These are phyloP conservation scores for Calonectria naviculata DNA, from an alignment of 2,329 filamentous ascomycete species.

Conservation along the genomic window DNA sequence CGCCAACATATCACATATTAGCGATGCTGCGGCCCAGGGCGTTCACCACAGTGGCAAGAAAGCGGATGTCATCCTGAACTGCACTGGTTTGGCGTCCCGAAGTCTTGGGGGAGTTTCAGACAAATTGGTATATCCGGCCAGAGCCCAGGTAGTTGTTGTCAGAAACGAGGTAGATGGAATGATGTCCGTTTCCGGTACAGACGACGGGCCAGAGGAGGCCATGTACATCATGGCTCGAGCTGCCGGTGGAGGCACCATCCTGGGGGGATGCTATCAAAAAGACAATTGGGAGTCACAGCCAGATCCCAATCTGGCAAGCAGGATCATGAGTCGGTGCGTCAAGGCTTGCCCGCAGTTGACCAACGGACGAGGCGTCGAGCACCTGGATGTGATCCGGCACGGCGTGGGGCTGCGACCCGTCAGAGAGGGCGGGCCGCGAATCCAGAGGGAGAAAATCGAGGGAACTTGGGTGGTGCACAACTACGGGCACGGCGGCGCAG, in stretches of 20 bases:
- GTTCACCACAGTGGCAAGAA: slow-evolving; percentile 61
- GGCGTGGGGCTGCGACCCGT: slow-evolving; percentile 83
- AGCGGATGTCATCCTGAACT: slow-evolving; percentile 82
- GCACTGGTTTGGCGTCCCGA: slow-evolving; percentile 80
- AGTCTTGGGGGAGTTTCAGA: slow-evolving; percentile 86
- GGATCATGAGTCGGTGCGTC: slow-evolving; percentile 83
- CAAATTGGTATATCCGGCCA: slow-evolving; percentile 74
- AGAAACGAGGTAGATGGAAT: slow-evolving; percentile 79
- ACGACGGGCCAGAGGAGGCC: slow-evolving; percentile 77
- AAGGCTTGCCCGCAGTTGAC: slow-evolving; percentile 73
- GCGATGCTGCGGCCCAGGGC: slow-evolving; percentile 64
- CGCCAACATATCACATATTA: slow-evolving; percentile 72
- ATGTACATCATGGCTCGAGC: slow-evolving; percentile 86
- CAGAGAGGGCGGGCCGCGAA: slow-evolving; percentile 76
- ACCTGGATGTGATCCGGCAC: slow-evolving; percentile 80
- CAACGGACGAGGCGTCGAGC: slow-evolving; percentile 74
- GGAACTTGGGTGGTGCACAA: slow-evolving; percentile 77
- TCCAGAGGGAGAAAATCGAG: slow-evolving; percentile 70
- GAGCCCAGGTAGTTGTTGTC: slow-evolving; percentile 87
- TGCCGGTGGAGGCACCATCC: slow-evolving; percentile 79
- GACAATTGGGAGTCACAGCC: slow-evolving; percentile 81
- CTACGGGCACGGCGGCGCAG: slow-evolving; percentile 82
- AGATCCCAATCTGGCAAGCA: slow-evolving; percentile 78
- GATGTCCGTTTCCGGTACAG: slow-evolving; percentile 75
- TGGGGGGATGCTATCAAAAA: slow-evolving; percentile 85